A percentile compares a stretch with the other conserved stretches of the same genome.
These are phyloP conservation scores for Oidium heveae DNA, from an alignment of 2,329 filamentous ascomycete genomes.

Conservation along the genomic window DNA sequence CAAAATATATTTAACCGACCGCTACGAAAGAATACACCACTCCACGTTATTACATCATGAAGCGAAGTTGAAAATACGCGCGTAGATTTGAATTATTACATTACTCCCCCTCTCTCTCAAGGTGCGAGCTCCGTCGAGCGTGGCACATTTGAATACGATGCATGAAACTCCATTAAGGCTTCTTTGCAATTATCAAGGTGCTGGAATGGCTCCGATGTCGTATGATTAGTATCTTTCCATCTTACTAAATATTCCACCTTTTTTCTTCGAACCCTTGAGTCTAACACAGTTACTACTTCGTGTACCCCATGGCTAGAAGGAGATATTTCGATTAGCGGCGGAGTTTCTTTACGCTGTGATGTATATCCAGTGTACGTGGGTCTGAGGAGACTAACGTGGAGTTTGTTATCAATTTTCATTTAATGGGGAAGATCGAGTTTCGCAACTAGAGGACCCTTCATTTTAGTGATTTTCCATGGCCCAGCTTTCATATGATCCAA, in stretches of 20 bases:
- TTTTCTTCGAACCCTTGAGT: neutral
- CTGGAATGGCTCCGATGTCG: neutral
- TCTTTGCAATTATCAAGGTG: neutral
- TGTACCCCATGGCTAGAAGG: neutral
- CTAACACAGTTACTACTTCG: neutral
- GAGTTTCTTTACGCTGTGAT: neutral
- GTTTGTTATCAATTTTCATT: neutral
- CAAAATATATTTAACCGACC: too few relatives aligned
- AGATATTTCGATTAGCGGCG: neutral
- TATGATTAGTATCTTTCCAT: neutral
- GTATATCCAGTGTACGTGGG: neutral
- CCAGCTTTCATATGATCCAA: neutral
- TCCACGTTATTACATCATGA: too few relatives aligned
- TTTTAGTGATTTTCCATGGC: neutral
- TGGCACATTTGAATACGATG: neutral
- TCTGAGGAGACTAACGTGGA: neutral
- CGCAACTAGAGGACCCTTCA: neutral
- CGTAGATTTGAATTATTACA: too few relatives aligned
- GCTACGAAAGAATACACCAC: too few relatives aligned
- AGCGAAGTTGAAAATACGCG: too few relatives aligned
- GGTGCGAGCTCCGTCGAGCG: neutral
- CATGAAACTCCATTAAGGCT: neutral
- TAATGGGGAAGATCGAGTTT: neutral
- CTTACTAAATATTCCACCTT: neutral
- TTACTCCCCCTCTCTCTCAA: neutral